These are phyloP conservation scores for Salix udensis DNA, from an alignment of 345 rosid species.

Conservation along the genomic window DNA sequence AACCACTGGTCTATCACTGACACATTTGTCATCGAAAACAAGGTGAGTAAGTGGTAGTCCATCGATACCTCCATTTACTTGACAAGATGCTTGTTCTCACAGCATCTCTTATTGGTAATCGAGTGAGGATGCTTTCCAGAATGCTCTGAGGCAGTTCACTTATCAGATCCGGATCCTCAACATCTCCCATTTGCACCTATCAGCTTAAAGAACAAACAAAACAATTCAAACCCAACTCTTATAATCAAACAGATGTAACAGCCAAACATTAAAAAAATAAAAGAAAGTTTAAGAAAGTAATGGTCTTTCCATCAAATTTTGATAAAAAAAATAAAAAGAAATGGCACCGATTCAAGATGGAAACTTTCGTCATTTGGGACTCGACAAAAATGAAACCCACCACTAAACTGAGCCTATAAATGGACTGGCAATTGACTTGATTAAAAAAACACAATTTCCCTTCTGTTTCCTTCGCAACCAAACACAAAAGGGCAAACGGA, in stretches of 20 bases:
- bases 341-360: not conserved
- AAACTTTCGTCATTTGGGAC: not conserved
- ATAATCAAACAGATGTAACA: not conserved
- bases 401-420: not conserved
- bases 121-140: slow-evolving; percentile 62
- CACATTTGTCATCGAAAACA: slow-evolving; percentile 65
- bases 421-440: not conserved
- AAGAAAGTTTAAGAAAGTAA: not conserved
- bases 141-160: slow-evolving; percentile 85
- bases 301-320: not conserved
- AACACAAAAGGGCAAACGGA: too few species aligned
- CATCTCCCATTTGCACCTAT: slow-evolving; percentile 38
- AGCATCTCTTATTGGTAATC: slow-evolving; percentile 66
- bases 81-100: slow-evolving; percentile 74
- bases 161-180: slow-evolving; percentile 38
- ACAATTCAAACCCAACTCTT: not conserved
- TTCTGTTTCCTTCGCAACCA: not conserved
- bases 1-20: slow-evolving; percentile 27
- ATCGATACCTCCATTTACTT: slow-evolving; percentile 76
- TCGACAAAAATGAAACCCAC: not conserved
- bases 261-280: not conserved
- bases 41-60: slow-evolving; percentile 72
- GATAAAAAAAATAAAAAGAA: not conserved
- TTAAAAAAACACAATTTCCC: too few species aligned
- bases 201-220: not conserved